Base-by-base conservation (phyloP, 176 grass and related monocot genomes). In the Cymbopogon citratus region DNA sequence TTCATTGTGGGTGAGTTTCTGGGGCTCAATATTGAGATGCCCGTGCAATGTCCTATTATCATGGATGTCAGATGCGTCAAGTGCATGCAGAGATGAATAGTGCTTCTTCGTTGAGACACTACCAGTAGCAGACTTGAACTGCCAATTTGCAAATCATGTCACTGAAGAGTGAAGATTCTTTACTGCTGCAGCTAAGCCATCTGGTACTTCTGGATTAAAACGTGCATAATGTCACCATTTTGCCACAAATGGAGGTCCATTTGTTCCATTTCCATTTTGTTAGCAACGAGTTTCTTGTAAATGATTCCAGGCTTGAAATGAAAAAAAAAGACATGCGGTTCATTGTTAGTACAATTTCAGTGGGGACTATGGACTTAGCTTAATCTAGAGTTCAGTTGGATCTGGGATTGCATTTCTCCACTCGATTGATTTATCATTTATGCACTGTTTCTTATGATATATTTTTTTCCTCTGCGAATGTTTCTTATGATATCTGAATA, bases 191-290 rank as follows among this genome's bases (percentile, higher is more conserved):
- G 7, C 36, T 81, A 77, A n/a, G 12, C 27, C 51, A 57, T 56
- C 23, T 62, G 54, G 7, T 27, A 73, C 40, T 82, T 60, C 51
- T 45, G 66, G 52, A 34, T 72, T 40, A 63, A 38, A 39, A 23
- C 54, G 52, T 48, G 39, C 9, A 54, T 34, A 73, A 85, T 65
- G 13, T 66, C 1, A 0, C 45, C 28, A 77, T 65, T 14, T 77
- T 7, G 3, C 27, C 21, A 73, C 73, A 77, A 48, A 57, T 44
- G 66, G 79, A 86, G 83, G 83, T 86, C 83, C 1, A 64, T 52
- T 25, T 78, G 57, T 82, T 77, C 29, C 16, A 63, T 85, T 85
- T 5, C 64, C 66, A 59, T 89, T 82, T 89, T 84, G 8, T 89
- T 89, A 78, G 87, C 65, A 66, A 56, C 35, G 63, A 25, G 27